These are phyloP conservation scores for Hyaloscypha variabilis DNA, from an alignment of 495 filamentous ascomycete genomes.

Conservation along the genomic window DNA sequence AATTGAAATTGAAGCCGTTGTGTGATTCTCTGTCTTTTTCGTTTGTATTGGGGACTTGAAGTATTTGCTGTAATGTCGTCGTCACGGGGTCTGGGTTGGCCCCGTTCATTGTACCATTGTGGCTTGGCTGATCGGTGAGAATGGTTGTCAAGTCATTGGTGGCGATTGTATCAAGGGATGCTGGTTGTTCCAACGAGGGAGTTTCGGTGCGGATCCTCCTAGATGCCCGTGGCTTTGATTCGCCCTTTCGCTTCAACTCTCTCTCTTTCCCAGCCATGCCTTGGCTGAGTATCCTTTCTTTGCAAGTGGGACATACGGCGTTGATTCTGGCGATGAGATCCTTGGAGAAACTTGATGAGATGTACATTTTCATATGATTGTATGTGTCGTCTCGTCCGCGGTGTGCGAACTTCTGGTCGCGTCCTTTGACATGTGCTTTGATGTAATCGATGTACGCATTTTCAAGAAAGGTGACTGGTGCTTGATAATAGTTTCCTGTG, in stretches of 20 bases:
- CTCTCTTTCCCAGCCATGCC: neutral
- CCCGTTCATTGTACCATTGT: no score
- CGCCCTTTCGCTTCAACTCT: neutral
- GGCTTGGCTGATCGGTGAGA: no score
- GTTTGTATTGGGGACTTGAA: no score
- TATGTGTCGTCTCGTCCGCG: constrained; percentile 9
- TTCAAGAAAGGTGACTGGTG: constrained; percentile 2
- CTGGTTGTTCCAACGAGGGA: no score
- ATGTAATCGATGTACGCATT: constrained; percentile 4
- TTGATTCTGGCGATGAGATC: neutral
- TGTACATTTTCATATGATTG: neutral
- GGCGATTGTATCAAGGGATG: no score
- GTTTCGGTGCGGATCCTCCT: no score
- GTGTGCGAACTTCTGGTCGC: neutral
- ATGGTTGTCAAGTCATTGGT: no score
- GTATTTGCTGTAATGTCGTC: no score
- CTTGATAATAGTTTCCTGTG: neutral
- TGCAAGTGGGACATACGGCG: neutral
- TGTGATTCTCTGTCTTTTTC: no score
- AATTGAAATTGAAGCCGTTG: no score
- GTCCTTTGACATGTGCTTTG: neutral
- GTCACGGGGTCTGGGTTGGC: no score
- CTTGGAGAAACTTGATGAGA: neutral
- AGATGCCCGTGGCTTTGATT: neutral
- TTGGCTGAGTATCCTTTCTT: neutral